phyloP scores from a whole-genome alignment of 495 filamentous ascomycete species.

The Aspergillus diversus region DNA sequence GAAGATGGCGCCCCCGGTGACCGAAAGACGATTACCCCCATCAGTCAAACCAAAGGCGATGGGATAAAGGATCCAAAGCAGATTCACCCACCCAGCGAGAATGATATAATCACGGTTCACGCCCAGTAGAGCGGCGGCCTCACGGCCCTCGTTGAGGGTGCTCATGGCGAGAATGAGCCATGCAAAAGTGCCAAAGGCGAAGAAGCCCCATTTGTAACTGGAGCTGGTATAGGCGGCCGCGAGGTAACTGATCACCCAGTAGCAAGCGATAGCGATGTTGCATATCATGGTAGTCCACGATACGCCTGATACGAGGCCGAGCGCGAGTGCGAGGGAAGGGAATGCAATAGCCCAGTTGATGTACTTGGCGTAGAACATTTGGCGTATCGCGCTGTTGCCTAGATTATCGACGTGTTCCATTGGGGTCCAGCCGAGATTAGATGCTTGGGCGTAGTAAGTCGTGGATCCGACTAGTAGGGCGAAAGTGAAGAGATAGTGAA shows the following conservation, averaged over 20 bases:
- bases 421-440: conserved; percentile 67
- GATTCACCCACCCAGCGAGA: conserved; percentile 53
- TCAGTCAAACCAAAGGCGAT: conserved; percentile 69
- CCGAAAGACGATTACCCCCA: conserved; percentile 67
- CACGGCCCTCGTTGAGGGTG: conserved; percentile 54
- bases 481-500: conserved; percentile 69
- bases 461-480: conserved; percentile 64
- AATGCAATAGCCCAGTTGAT: conserved; percentile 64
- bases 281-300: conserved; percentile 67
- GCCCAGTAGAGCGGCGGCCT: conserved; percentile 57
- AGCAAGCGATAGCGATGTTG: conserved; percentile 60
- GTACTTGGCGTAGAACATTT: conserved; percentile 75
- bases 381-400: conserved; percentile 51
- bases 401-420: conserved; percentile 49
- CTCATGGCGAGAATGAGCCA: conserved; percentile 62
- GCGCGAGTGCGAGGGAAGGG: conserved; percentile 58
- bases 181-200: conserved; percentile 62
- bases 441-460: conserved; percentile 71
- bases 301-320: conserved; percentile 66
- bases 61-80: conserved; percentile 66
- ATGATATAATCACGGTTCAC: conserved; percentile 54
- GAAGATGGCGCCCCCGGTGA: conserved; percentile 68
- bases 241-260: conserved; percentile 68
- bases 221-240: conserved; percentile 61
- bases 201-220: conserved; percentile 68